Conservation (phyloP, 805 yeast genomes). For the Candida khao-thaluensis region DNA sequence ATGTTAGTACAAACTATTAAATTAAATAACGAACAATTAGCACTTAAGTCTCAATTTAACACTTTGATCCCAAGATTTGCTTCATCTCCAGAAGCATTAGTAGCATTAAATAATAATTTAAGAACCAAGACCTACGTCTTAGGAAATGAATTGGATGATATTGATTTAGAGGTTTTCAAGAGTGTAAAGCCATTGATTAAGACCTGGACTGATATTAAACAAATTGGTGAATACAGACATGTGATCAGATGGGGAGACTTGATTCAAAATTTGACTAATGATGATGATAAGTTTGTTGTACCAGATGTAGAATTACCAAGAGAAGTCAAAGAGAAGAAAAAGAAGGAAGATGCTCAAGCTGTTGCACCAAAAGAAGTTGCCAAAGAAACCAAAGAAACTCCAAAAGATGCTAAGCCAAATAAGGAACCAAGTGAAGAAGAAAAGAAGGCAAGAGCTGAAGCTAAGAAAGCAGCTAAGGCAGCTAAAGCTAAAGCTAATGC, state of each 20-base stretch:
- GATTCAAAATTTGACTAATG: conserved; percentile 62
- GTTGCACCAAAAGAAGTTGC: conserved; percentile 13
- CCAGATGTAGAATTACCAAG: conserved; percentile 70
- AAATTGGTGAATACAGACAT: conserved; percentile 71
- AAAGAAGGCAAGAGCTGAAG: conserved; percentile 50
- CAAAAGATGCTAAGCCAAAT: conserved; percentile 14
- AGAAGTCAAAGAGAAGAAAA: conserved; percentile 66
- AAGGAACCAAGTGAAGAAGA: conserved; percentile 39
- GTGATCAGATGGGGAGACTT: conserved; percentile 90
- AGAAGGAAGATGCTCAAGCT: conserved; percentile 29
- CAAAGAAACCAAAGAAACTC: conserved; percentile 9
- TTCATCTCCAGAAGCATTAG: conserved; percentile 36
- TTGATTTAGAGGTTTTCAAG: conserved; percentile 72
- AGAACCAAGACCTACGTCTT: conserved; percentile 69
- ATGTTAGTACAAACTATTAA: conserved; percentile 13
- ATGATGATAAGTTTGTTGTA: conserved; percentile 52
- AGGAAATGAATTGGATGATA: conserved; percentile 63
- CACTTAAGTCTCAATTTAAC: conserved; percentile 75
- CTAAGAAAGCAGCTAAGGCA: conserved; percentile 61
- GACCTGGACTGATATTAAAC: conserved; percentile 52
- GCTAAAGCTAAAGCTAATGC: conserved; percentile 64
- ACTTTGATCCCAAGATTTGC: conserved; percentile 63
- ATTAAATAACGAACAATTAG: conserved; percentile 51
- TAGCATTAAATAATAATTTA: conserved; percentile 63
- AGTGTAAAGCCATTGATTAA: conserved; percentile 60